These are phyloP conservation scores for Penicillium paxilli DNA, from an alignment of 495 filamentous ascomycete species.

Conservation along the genomic window DNA sequence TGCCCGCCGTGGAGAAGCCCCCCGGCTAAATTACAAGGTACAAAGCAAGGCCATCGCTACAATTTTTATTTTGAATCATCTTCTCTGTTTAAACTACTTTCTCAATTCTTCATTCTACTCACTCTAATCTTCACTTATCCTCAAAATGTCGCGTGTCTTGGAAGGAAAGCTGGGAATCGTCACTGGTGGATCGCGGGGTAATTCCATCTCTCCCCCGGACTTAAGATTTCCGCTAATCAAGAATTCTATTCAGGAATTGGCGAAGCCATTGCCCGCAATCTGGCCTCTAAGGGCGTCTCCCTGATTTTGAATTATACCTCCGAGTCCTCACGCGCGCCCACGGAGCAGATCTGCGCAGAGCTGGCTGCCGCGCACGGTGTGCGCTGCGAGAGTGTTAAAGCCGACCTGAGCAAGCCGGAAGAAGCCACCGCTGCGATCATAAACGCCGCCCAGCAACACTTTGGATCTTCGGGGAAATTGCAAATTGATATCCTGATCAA, in stretches of 20 bases:
- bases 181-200: slow-evolving; percentile 76
- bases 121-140: background rate
- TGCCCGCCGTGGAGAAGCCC: slow-evolving; percentile 14
- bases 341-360: slow-evolving; percentile 43
- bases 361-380: slow-evolving; percentile 42
- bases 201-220: slow-evolving; percentile 11
- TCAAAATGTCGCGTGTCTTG: slow-evolving; percentile 33
- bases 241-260: slow-evolving; percentile 67
- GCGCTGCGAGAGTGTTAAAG: slow-evolving; percentile 53
- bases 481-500: slow-evolving; percentile 87
- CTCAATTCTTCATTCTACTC: background rate
- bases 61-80: background rate
- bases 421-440: slow-evolving; percentile 33
- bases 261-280: slow-evolving; percentile 76
- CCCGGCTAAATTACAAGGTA: slow-evolving; percentile 5
- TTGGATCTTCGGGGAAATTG: slow-evolving; percentile 52
- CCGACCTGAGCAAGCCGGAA: slow-evolving; percentile 52
- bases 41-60: slow-evolving; percentile 5
- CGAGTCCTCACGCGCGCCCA: slow-evolving; percentile 44
- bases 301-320: slow-evolving; percentile 74
- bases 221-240: slow-evolving; percentile 8
- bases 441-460: slow-evolving; percentile 47
- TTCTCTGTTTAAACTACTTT: background rate
- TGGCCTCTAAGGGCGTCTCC: slow-evolving; percentile 70
- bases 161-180: slow-evolving; percentile 75